Conservation (phyloP, 371 early-diverging fungal species). For the Basidiobolus meristosporus region DNA sequence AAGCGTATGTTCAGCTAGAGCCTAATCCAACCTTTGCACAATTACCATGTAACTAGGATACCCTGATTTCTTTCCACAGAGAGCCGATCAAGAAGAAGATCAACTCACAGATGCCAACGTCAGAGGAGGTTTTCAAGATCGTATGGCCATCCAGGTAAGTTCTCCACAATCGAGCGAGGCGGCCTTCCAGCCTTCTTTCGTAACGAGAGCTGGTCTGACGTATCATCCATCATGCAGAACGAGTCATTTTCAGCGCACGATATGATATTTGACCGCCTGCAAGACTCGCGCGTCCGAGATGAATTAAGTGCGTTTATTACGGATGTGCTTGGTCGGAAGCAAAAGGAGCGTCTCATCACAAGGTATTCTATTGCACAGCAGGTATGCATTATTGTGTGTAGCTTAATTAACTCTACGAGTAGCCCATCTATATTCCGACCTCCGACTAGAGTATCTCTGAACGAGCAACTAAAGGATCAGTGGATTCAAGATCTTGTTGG, state of each 20-base stretch:
- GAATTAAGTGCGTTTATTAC: neutral
- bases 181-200: constrained; percentile 4
- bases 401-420: neutral
- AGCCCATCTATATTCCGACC: constrained; percentile 29
- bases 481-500: neutral
- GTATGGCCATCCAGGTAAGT: constrained; percentile 16
- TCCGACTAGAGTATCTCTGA: constrained; percentile 27
- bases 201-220: constrained; percentile 3
- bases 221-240: neutral
- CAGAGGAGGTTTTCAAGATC: constrained; percentile 40
- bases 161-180: constrained; percentile 1
- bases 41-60: constrained; percentile 14
- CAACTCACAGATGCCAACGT: constrained; percentile 37
- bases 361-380: neutral
- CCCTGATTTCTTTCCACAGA: constrained; percentile 45
- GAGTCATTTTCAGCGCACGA: constrained; percentile 1
- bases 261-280: constrained; percentile 1
- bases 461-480: constrained; percentile 29
- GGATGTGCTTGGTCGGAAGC: neutral
- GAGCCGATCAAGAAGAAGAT: constrained; percentile 34
- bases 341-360: neutral
- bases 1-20: too few relatives aligned
- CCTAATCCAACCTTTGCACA: too few relatives aligned
- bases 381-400: neutral
- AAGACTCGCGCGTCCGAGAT: neutral